A percentile compares a stretch with the other conserved stretches of the same genome.
phyloP scores from a whole-genome alignment of 768 basidiomycete genomes.

The Tylopilus sp. region DNA sequence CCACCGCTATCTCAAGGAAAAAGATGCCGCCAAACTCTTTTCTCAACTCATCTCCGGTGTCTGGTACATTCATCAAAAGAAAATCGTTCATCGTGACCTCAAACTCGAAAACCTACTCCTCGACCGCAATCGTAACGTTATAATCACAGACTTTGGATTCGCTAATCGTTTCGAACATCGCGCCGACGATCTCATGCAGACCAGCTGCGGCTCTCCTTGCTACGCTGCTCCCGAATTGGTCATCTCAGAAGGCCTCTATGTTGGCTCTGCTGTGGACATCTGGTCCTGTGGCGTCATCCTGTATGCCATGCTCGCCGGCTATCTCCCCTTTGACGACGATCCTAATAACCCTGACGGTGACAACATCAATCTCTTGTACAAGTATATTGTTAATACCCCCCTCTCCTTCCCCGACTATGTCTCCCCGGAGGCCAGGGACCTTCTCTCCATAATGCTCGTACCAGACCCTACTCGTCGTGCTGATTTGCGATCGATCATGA shows the following conservation, averaged over 20 bases:
- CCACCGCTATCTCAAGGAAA: slow-evolving; percentile 92
- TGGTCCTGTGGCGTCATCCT: slow-evolving; percentile 96
- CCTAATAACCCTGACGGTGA: slow-evolving; percentile 98
- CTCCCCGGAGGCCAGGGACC: slow-evolving; percentile 74
- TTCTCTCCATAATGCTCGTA: slow-evolving; percentile 90
- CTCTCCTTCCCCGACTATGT: slow-evolving; percentile 98
- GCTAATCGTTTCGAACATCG: slow-evolving; percentile 96
- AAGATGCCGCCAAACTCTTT: slow-evolving; percentile 92
- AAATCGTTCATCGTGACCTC: slow-evolving; percentile 98
- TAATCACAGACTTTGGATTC: slow-evolving; percentile 99
- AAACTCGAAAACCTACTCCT: slow-evolving; percentile 98
- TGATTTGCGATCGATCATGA: slow-evolving; percentile 75
- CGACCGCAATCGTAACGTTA: slow-evolving; percentile 95
- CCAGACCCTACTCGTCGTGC: slow-evolving; percentile 84
- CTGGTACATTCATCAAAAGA: slow-evolving; percentile 98
- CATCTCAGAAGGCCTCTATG: slow-evolving; percentile 94
- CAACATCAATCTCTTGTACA: slow-evolving; percentile 98
- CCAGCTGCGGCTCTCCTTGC: slow-evolving; percentile 94
- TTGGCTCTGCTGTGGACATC: slow-evolving; percentile 96
- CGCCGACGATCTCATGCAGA: slow-evolving; percentile 95
- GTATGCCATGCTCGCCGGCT: slow-evolving; percentile 95
- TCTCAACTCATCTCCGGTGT: slow-evolving; percentile 98
- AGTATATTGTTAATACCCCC: slow-evolving; percentile 96
- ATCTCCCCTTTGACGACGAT: slow-evolving; percentile 99
- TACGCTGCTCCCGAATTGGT: slow-evolving; percentile 98